Evolutionary conservation across 108 stramenopile genomes (phyloP).

Genomic region (Fistulifera solaris): DNA sequence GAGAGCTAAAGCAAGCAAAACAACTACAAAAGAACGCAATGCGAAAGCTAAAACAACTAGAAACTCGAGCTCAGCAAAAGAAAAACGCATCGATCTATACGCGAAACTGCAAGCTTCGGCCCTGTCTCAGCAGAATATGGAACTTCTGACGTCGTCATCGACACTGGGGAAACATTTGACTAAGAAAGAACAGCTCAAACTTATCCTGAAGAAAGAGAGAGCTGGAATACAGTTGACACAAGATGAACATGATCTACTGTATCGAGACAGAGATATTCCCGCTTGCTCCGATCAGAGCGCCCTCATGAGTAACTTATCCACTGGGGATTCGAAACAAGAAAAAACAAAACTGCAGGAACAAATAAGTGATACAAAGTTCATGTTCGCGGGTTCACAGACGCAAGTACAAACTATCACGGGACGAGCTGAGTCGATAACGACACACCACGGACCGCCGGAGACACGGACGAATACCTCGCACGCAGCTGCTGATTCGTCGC

Average conservation of each 20-base stretch:
- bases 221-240: slow-evolving; percentile 50
- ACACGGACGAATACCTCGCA: too few species aligned
- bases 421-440: too few species aligned
- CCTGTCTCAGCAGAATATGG: slow-evolving; percentile 19
- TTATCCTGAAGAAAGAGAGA: slow-evolving; percentile 51
- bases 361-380: background rate
- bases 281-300: too few species aligned
- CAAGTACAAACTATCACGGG: too few species aligned
- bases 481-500: too few species aligned
- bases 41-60: slow-evolving; percentile 67
- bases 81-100: slow-evolving; percentile 51
- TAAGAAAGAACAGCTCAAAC: slow-evolving; percentile 62
- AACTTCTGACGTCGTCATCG: slow-evolving; percentile 14
- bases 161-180: slow-evolving; percentile 23
- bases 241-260: slow-evolving; percentile 65
- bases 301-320: too few species aligned
- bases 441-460: too few species aligned
- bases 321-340: background rate
- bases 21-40: slow-evolving; percentile 44
- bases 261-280: too few species aligned
- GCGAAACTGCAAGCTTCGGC: slow-evolving; percentile 40
- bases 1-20: slow-evolving; percentile 67
- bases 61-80: slow-evolving; percentile 50
- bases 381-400: slow-evolving; percentile 5
- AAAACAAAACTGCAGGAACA: slow-evolving; percentile 6